Conservation (phyloP, 345 rosid genomes). For the Citrus maxima region DNA sequence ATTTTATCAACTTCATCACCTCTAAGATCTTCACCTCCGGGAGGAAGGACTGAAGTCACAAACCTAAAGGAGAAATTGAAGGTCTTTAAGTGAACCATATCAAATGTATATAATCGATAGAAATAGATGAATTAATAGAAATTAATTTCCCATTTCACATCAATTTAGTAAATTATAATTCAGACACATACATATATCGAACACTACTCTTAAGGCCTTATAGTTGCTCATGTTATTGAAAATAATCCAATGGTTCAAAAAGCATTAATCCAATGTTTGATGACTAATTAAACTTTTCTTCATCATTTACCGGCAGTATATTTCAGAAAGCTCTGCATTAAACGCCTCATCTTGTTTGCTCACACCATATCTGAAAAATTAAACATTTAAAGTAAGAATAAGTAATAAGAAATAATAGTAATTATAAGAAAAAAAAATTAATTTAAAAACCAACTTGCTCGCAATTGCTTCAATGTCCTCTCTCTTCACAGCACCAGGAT, state of each 20-base stretch:
- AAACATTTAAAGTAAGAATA: slow-evolving; percentile 13
- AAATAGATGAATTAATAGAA: background rate
- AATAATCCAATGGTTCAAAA: background rate
- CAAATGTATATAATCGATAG: background rate
- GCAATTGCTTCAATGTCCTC: slow-evolving; percentile 77
- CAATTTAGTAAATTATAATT: background rate
- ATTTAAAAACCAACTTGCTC: slow-evolving; percentile 44
- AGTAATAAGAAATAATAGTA: background rate
- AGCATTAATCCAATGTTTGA: background rate
- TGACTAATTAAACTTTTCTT: background rate
- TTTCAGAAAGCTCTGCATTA: slow-evolving; percentile 70
- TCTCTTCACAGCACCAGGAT: slow-evolving; percentile 60
- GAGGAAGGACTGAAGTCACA: slow-evolving; percentile 77
- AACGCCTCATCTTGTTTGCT: slow-evolving; percentile 84
- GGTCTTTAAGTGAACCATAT: background rate
- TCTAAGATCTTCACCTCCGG: slow-evolving; percentile 62
- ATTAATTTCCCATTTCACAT: background rate
- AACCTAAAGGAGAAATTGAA: slow-evolving; percentile 42
- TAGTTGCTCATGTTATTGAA: background rate
- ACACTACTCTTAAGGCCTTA: background rate
- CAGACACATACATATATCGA: no score
- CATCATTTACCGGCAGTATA: slow-evolving; percentile 70
- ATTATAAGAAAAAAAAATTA: background rate
- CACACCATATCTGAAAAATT: slow-evolving; percentile 71
- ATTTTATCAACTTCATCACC: slow-evolving; percentile 88